Conservation (phyloP, 2,329 filamentous ascomycete genomes). For the Diaporthe australafricana region DNA sequence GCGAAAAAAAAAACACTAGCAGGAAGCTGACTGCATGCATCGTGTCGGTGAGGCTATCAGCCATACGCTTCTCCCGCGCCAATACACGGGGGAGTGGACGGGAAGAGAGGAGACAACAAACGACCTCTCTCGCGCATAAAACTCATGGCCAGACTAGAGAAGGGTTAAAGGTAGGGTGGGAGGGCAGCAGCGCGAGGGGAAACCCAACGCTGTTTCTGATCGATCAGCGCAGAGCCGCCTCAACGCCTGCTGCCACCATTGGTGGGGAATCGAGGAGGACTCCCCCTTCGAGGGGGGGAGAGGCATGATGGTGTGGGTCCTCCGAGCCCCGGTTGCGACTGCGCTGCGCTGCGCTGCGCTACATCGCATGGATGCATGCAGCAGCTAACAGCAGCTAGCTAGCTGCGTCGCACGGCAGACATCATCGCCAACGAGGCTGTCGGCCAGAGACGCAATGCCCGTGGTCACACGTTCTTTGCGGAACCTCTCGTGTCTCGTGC, state of each 20-base stretch:
- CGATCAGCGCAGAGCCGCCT: conserved; percentile 26
- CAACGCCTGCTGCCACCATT: conserved; percentile 6
- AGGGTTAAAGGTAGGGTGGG: not conserved
- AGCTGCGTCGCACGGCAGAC: not conserved
- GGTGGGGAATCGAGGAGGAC: not conserved
- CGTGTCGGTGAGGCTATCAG: conserved; percentile 24
- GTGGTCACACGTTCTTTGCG: not conserved
- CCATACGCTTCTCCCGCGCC: not conserved
- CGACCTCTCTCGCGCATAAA: not conserved
- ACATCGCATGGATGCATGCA: not conserved
- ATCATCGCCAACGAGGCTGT: conserved; percentile 4
- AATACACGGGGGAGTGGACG: not conserved
- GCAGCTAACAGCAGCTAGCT: no score
- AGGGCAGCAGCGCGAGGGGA: not conserved
- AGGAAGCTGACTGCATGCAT: conserved; percentile 31
- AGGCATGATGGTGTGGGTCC: not conserved
- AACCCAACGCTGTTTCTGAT: no score
- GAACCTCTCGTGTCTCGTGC: not conserved
- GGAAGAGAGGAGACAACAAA: not conserved
- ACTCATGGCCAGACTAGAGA: not conserved
- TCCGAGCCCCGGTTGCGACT: not conserved
- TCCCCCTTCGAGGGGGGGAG: not conserved
- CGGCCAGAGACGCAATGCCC: not conserved
- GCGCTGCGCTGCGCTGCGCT: not conserved
- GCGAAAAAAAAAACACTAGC: not conserved